phyloP scores from a whole-genome alignment of 345 rosid species.

The Aquilaria yunnanensis region DNA sequence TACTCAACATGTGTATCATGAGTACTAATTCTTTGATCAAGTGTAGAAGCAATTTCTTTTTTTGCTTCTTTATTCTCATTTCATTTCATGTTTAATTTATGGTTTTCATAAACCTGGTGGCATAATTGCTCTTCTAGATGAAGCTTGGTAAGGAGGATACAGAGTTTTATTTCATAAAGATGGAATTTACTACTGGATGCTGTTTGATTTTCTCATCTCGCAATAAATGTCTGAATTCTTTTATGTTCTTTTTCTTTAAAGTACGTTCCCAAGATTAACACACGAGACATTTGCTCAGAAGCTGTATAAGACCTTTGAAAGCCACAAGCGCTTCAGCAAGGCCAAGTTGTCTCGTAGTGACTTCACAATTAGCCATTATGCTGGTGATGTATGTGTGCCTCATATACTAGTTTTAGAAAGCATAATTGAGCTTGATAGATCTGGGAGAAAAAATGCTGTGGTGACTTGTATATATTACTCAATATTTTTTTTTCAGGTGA shows the following conservation, averaged over 20 bases:
- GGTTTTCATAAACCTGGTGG: conserved; percentile 98
- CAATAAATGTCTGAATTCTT: conserved; percentile 18
- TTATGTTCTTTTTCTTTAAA: conserved; percentile 23
- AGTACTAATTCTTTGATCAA: no score
- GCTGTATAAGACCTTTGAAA: conserved; percentile 93
- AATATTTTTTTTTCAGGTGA: conserved; percentile 57
- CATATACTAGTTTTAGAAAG: conserved; percentile 3
- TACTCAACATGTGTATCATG: no score
- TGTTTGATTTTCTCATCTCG: conserved; percentile 8
- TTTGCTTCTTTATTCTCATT: no score
- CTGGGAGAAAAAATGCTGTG: conserved; percentile 1
- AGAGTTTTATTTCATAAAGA: no score
- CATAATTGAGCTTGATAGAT: conserved; percentile 10
- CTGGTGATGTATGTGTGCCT: conserved; percentile 84
- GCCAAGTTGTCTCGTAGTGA: conserved; percentile 94
- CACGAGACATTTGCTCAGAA: conserved; percentile 98
- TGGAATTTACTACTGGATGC: not conserved
- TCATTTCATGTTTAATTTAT: not conserved
- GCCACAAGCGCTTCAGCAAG: conserved; percentile 85
- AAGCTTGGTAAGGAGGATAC: conserved; percentile 77
- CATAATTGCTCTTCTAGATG: conserved; percentile 95
- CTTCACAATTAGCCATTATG: conserved; percentile 97
- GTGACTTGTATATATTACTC: conserved; percentile 12
- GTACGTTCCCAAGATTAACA: conserved; percentile 99
- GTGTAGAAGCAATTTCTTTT: no score